Evolutionary conservation across 306 rosid genomes (phyloP).

Genomic region (Dalbergia cultrata): DNA sequence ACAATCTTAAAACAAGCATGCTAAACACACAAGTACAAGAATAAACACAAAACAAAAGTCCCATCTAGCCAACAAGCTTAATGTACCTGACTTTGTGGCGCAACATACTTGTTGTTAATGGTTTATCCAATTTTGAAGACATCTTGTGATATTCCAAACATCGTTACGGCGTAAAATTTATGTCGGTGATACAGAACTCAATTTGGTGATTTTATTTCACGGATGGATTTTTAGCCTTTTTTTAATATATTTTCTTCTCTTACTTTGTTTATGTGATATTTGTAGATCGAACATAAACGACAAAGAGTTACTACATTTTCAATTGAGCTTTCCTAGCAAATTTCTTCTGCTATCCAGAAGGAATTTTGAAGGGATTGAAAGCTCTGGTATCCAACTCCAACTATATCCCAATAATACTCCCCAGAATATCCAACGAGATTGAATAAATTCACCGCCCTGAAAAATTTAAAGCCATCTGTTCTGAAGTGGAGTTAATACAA

Average conservation of each 20-base stretch:
- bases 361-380: background rate
- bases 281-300: background rate
- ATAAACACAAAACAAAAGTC: too few species aligned
- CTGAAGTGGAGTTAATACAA: background rate
- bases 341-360: background rate
- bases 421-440: background rate
- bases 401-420: background rate
- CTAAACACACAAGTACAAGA: too few species aligned
- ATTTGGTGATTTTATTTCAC: too few species aligned
- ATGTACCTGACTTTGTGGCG: too few species aligned
- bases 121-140: too few species aligned
- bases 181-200: background rate
- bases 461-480: slow-evolving; percentile 21
- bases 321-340: background rate
- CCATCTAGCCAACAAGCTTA: too few species aligned
- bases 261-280: too few species aligned
- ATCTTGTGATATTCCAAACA: background rate
- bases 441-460: background rate
- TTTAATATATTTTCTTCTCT: too few species aligned
- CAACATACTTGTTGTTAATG: too few species aligned
- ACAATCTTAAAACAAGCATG: too few species aligned
- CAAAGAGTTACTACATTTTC: background rate
- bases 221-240: too few species aligned
- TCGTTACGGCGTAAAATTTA: background rate
- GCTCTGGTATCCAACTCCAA: background rate